Base-by-base conservation (phyloP, 257 asterid genomes). In the Perilla frutescens region DNA sequence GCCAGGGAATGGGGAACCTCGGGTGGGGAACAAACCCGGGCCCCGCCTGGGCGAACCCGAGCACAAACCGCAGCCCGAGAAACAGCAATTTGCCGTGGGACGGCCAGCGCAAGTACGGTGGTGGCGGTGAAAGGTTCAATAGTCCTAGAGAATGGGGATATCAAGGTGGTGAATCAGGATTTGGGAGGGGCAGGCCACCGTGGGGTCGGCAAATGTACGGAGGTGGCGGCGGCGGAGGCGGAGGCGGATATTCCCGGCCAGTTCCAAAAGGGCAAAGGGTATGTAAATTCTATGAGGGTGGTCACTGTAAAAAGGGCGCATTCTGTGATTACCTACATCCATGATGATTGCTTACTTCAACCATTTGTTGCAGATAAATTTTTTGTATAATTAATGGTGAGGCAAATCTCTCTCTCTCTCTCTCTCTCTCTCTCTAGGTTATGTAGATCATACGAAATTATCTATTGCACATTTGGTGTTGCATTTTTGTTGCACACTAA, bases 241-340 rank as follows among this genome's bases (percentile, higher is more conserved):
- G 67, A 3, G 69, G 94, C 37, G 96, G 96, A 32, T 87, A 91
- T 76, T 72, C 92, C 3, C 85, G 94, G 75, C 83, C 91, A 36
- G 81, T 84, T 5, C 91, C 90, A 0, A 91, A 83, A 79, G 93
- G 91, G 72, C 95, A 94, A 56, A 81, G 99, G 53, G 87, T 95
- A 34, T 95, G 99, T 61, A 95, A 90, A 76, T 95, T 91, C 76
- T 91, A 87, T 7, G 99, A 86, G 77, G 87, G 91, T 43, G 99
- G 98, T 34, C 96, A 76, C 60, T 95, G 99, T 90, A 88, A 80
- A 76, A 95, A 95, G 81, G 99, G 99, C 2, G 91, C 98, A 5
- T 90, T 85, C 9, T 95, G 99, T 6, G 97, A 87, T 71, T 91
- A 91, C 74, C 88, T 87, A 36, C 99, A 95, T 72, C 96, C 96